Conservation (phyloP, 148 eudicot species). For the Vaccinium vitisidaea region DNA sequence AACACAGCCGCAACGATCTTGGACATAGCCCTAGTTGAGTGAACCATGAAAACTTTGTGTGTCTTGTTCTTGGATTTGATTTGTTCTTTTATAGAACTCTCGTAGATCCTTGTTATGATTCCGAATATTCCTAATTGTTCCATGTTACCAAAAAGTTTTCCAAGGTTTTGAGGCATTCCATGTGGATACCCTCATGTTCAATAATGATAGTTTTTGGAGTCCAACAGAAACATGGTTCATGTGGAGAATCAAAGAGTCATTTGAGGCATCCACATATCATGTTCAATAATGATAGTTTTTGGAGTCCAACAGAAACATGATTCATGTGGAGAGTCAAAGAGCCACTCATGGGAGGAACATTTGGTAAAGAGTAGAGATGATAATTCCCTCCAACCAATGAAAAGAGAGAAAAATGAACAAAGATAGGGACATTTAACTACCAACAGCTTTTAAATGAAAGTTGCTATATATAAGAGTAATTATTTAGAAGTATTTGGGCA, state of each 20-base stretch:
- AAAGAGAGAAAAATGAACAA: neutral
- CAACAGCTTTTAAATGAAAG: neutral
- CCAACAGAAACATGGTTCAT: neutral
- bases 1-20: neutral
- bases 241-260: neutral
- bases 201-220: neutral
- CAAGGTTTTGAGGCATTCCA: neutral
- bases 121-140: neutral
- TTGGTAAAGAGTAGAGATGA: neutral
- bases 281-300: neutral
- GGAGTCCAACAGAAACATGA: neutral
- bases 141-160: neutral
- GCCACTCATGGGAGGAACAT: slow-evolving; percentile 3
- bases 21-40: neutral
- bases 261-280: too few species aligned
- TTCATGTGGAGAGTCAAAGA: neutral
- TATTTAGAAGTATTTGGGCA: too few species aligned
- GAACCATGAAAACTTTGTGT: neutral
- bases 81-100: neutral
- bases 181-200: neutral
- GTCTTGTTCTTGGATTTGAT: neutral
- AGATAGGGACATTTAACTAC: neutral
- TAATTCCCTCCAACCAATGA: neutral
- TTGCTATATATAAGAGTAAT: neutral
- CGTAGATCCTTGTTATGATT: neutral